Evolutionary conservation across 1,284 basidiomycete species (phyloP), one percentile per base, ranked within the genome.

Genomic region (Golubevia pallescens): DNA sequence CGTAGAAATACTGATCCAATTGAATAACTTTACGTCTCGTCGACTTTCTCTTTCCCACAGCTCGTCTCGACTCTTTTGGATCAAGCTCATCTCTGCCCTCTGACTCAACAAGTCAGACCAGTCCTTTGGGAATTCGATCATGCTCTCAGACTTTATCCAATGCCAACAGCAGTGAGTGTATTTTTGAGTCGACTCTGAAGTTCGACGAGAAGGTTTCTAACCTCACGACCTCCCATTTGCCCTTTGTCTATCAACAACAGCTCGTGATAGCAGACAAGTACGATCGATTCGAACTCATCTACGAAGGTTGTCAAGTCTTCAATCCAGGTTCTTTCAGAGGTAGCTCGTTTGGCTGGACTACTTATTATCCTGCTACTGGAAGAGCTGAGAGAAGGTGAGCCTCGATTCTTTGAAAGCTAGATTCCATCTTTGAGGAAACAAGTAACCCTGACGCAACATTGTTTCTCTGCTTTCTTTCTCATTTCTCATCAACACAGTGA

Each of bases 221-320:
- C 28, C 81, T 8, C 1, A 65, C 42, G 51, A 53, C 28, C 28
- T 23, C n/a, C 55, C 51, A 13, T n/a, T 48, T 7, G 34, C 8
- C 24, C 56, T 42, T 19, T 60, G 21, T 14, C 42, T 42, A 16
- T 65, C 24, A 28, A n/a, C n/a, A n/a, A n/a, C 77, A 96, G 94
- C 88, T 97, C 21, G 89, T 99, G n/a, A 89, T 99, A 10, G 97
- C 97, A 0, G 97, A 99, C 87, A 94, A 92, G 85, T 98, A 97
- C 85, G 95, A 98, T 81, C 90, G 93, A 48, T 99, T 93, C 86
- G 94, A 97, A 78, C 89, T 98, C 73, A 99, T 95, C 0, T 99
- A 99, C 83, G 95, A 96, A 61, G 94, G 94, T 4, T 99, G 97
- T 81, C 96, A 98, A 86, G 97, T 99, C 32, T 95, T 99, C 88